Base-by-base conservation (phyloP, 2,329 filamentous ascomycete genomes). In the Scytalidium lignicola region DNA sequence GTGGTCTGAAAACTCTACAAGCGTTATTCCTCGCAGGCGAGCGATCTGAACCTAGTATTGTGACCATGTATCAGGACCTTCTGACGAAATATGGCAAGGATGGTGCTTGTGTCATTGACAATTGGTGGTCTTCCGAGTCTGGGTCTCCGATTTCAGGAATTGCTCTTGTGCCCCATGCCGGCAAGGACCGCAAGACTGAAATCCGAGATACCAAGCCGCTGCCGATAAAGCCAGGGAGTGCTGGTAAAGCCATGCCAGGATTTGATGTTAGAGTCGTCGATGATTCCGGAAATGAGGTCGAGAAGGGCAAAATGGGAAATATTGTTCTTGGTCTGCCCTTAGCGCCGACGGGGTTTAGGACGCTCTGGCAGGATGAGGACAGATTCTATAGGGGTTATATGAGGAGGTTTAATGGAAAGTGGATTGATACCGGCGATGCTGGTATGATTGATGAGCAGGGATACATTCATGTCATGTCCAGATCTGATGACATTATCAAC, bases 391-490 rank as follows among this genome's bases (percentile, higher is more conserved):
- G 80, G 54, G 82, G 90, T 1, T 97, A 96, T 60, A 69, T 96
- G 56, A 86, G 86, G 67, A 76, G 91, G 13, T 97, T 96, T 62
- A 61, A 79, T 5, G 89, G 90, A 0, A 79, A 79, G 58, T 96
- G 89, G 88, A 69, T 96, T 41, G 91, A 97, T 63, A 96, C 91
- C 0, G 92, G 91, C 2, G 91, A 97, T 64, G 86, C 90, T 0
- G 91, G 92, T 0, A 83, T 90, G 74, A 82, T 96, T 50, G 91
- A 96, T 62, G 66, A 77, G 13, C 84, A 92, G 39, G 80, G 80
- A 3, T 83, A 83, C 58, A 75, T 84, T 39, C 76, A 79, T 55
- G 79, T 85, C 57, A 83, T 84, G 80, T 77, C 77, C 39, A 70
- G 81, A 39, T 67, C 68, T 26, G 91, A 96, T 70, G 91, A 96